Conservation (phyloP, 108 stramenopile species). For the Cyclostephanos tholiformis region DNA sequence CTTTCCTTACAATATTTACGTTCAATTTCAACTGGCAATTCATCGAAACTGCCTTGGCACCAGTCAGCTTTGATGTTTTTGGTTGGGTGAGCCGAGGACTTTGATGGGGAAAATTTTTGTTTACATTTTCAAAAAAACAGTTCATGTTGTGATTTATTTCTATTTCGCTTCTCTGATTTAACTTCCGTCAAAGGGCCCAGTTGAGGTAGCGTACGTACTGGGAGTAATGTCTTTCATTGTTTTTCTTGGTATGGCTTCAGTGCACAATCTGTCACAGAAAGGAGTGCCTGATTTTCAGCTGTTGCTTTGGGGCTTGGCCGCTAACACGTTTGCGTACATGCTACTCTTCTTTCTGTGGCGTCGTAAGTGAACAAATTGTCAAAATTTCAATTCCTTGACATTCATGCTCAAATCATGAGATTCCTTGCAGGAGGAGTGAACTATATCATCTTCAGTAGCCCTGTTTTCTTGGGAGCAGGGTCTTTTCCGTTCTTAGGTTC, state of each 20-base stretch:
- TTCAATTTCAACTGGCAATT: conserved; percentile 77
- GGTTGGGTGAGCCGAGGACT: conserved; percentile 50
- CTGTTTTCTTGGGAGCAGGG: conserved; percentile 45
- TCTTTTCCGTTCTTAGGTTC: conserved; percentile 70
- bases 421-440: conserved; percentile 12
- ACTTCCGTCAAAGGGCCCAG: conserved; percentile 36
- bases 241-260: conserved; percentile 52
- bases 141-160: not conserved
- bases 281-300: conserved; percentile 31
- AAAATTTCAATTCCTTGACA: not conserved
- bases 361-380: conserved; percentile 8
- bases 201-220: conserved; percentile 57
- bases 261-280: conserved; percentile 25
- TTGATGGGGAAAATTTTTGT: not conserved
- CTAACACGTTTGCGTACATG: conserved; percentile 20
- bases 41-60: conserved; percentile 75
- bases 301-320: conserved; percentile 22
- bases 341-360: conserved; percentile 33
- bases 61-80: conserved; percentile 61
- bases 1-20: conserved; percentile 61
- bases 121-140: not conserved
- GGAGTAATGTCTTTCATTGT: conserved; percentile 62
- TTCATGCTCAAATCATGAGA: too few species aligned
- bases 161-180: conserved; percentile 8
- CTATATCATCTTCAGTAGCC: conserved; percentile 46